Percentiles rank a stretch among this genome's conserved stretches.
phyloP scores from a whole-genome alignment of 306 rosid genomes.

The Senna siamea region DNA sequence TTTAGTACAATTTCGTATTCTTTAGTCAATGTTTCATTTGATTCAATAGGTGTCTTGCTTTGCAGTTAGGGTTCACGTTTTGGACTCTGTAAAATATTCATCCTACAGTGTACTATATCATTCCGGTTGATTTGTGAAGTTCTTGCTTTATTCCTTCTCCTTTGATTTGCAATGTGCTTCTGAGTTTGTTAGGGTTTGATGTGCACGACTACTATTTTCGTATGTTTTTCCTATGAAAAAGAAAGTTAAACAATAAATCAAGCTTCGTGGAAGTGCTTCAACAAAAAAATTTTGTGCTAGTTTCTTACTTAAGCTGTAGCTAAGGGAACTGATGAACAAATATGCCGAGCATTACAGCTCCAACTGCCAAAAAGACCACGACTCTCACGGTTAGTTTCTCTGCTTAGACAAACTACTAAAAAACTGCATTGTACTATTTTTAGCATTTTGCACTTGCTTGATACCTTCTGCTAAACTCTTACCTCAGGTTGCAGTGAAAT shows the following conservation, averaged over 20 bases:
- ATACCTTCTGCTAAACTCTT: neutral
- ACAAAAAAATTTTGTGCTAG: neutral
- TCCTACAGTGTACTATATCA: conserved; percentile 2
- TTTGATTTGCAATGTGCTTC: neutral
- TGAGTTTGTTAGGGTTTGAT: too few species aligned
- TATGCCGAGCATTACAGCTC: conserved; percentile 69
- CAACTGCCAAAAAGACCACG: conserved; percentile 59
- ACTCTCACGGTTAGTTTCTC: conserved; percentile 58
- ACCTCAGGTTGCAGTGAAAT: conserved; percentile 66
- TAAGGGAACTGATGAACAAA: conserved; percentile 17
- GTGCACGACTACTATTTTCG: neutral
- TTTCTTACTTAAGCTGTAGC: neutral
- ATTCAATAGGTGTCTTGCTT: neutral
- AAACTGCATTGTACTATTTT: conserved; percentile 12
- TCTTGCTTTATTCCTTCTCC: neutral
- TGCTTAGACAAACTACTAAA: neutral
- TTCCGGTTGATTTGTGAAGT: neutral
- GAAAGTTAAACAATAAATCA: too few species aligned
- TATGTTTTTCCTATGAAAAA: neutral
- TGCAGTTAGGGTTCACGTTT: neutral
- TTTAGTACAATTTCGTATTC: neutral
- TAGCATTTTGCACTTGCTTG: neutral
- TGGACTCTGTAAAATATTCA: neutral
- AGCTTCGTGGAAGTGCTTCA: neutral
- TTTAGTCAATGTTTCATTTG: neutral